Evolutionary conservation across 2,329 filamentous ascomycete genomes (phyloP), one percentile per base, ranked within the genome.

Genomic region (Alternaria dauci): DNA sequence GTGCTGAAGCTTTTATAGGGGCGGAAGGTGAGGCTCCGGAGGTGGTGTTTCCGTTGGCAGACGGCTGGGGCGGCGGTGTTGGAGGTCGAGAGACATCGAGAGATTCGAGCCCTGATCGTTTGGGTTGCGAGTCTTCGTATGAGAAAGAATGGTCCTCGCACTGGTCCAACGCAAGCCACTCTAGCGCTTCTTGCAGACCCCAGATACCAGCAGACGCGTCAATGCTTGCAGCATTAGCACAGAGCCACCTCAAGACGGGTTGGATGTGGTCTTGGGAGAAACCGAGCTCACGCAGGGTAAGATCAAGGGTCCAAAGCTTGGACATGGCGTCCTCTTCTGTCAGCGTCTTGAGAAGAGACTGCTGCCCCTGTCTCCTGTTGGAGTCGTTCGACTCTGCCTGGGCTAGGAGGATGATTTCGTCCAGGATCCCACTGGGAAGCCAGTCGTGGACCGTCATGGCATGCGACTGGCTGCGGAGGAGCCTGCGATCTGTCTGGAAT

Each of bases 91-190:
- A 76, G n/a, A 62, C 43, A 26, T 65, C 62, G 23, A 70, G 62
- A 9, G 71, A 66, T 16, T 66, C 62, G 8, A 61, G 48, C 6
- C 61, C 36, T 16, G 66, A 47, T 20, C 64, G 68, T 53, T 68
- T 72, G 3, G 69, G 58, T 34, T 62, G 64, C 2, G 55, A 34
- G 5, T 72, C 73, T 48, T 91, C 88, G 75, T 95, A 96, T 47
- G 88, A 84, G 6, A 91, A 91, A 36, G 94, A 83, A 69, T 94
- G 89, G 1, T 88, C 86, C 63, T 84, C 81, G 14, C 85, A 81
- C 69, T 90, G 92, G 74, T 95, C 87, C 66, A 92, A 83, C n/a
- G 93, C 92, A 55, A 98, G 85, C 92, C 93, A 97, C 70, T 97
- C 92, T 20, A 99, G 78, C 26, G 91, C 89, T 78, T 97, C 94